Conservation (phyloP, 306 rosid species). For the Mucuna pruriens region DNA sequence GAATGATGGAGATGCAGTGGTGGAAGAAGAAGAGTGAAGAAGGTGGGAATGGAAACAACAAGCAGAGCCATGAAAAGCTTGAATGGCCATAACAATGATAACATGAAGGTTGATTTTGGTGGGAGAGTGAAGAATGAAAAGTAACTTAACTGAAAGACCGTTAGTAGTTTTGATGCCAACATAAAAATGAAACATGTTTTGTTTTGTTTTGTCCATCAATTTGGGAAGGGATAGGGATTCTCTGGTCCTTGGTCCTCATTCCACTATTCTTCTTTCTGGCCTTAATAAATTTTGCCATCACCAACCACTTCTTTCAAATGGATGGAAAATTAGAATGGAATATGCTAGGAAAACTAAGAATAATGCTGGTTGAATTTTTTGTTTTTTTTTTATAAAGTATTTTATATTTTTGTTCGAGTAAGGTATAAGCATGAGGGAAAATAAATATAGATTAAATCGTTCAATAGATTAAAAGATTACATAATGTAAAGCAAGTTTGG, state of each 20-base stretch:
- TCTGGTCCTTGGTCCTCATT: constrained; percentile 44
- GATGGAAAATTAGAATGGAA: background rate
- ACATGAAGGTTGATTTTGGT: background rate
- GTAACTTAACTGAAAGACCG: constrained; percentile 16
- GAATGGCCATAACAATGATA: constrained; percentile 40
- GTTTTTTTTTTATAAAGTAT: too few relatives aligned
- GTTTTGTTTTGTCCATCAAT: constrained; percentile 20
- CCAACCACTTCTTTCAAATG: background rate
- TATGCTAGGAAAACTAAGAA: background rate
- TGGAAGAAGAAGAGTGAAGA: constrained; percentile 37
- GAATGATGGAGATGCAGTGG: constrained; percentile 35
- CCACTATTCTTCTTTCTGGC: background rate
- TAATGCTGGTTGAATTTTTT: too few relatives aligned
- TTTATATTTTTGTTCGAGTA: too few relatives aligned
- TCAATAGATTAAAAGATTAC: too few relatives aligned
- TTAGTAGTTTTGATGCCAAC: constrained; percentile 11
- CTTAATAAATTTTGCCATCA: background rate
- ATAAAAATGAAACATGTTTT: constrained; percentile 4
- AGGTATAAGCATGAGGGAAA: too few relatives aligned
- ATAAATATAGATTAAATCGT: too few relatives aligned
- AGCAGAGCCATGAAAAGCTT: constrained; percentile 44
- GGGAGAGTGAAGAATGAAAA: constrained; percentile 5
- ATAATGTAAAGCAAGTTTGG: too few relatives aligned
- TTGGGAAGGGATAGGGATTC: constrained; percentile 44
- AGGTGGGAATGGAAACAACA: constrained; percentile 40